phyloP scores from a whole-genome alignment of 257 asterid species.

The Solanum acaule region DNA sequence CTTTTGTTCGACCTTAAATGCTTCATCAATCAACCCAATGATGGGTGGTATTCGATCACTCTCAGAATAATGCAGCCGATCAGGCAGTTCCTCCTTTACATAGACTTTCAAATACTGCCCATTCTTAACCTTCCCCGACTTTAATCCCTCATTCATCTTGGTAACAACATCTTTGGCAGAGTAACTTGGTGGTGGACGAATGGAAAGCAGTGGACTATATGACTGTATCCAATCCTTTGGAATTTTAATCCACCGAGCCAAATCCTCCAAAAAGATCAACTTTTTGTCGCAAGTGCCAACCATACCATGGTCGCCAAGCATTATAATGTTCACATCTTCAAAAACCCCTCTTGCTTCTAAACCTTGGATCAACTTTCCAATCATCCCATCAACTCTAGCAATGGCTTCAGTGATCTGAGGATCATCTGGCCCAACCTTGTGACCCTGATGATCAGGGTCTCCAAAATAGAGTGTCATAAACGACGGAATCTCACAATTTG shows the following conservation, averaged over 20 bases:
- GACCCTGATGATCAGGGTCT: conserved; percentile 78
- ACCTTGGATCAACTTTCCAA: conserved; percentile 52
- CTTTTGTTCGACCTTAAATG: conserved; percentile 48
- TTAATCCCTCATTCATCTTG: conserved; percentile 58
- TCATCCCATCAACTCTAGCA: conserved; percentile 28
- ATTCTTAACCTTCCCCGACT: conserved; percentile 40
- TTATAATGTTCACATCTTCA: conserved; percentile 45
- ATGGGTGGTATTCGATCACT: conserved; percentile 56
- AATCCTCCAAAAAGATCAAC: conserved; percentile 48
- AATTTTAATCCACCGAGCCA: conserved; percentile 42
- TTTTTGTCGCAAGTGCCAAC: conserved; percentile 66
- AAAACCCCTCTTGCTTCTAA: conserved; percentile 49
- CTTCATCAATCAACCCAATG: conserved; percentile 51
- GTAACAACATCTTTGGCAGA: conserved; percentile 36
- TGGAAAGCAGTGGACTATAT: conserved; percentile 46
- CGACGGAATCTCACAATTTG: conserved; percentile 41
- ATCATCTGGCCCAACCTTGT: conserved; percentile 62
- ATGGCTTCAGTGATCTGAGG: conserved; percentile 49
- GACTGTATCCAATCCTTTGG: conserved; percentile 54
- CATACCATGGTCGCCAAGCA: conserved; percentile 80
- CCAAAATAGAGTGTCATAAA: conserved; percentile 56
- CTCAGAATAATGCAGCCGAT: conserved; percentile 45
- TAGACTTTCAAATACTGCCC: conserved; percentile 55
- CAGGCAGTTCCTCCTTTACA: conserved; percentile 63
- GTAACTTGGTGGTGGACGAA: conserved; percentile 31